Percentiles rank a stretch among this genome's conserved stretches.
Conservation (phyloP, 345 rosid species). For the Acer saccharum region DNA sequence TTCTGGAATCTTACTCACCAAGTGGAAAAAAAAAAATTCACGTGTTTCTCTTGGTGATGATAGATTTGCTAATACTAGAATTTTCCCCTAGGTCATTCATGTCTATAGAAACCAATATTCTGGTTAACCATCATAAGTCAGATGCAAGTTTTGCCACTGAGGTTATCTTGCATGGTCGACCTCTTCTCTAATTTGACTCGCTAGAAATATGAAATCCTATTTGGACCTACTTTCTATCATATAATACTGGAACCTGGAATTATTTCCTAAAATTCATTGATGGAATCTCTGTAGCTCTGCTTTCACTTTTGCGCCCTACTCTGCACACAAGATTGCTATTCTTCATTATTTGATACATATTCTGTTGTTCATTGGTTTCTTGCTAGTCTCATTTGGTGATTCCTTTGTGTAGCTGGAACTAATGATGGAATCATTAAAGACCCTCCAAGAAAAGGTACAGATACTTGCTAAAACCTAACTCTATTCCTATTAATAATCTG, state of each 20-base stretch:
- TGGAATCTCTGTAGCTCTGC: neutral
- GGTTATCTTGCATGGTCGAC: neutral
- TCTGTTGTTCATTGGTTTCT: neutral
- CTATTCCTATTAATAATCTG: neutral
- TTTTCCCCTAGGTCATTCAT: neutral
- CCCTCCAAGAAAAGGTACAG: constrained; percentile 48
- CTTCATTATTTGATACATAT: neutral
- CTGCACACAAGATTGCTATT: neutral
- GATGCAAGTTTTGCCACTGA: neutral
- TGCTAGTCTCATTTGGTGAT: neutral
- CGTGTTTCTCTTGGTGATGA: neutral
- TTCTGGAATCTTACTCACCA: neutral
- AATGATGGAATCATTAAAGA: constrained; percentile 29
- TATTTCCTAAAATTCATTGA: neutral
- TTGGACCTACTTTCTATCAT: neutral
- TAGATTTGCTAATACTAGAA: neutral
- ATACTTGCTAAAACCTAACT: neutral
- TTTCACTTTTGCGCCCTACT: neutral
- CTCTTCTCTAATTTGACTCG: neutral
- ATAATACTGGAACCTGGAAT: neutral
- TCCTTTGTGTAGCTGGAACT: constrained; percentile 36
- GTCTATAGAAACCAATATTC: neutral
- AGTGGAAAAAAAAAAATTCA: no score
- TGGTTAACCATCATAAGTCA: neutral
- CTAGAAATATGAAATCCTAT: neutral